Evolutionary conservation across 225 moss, liverwort and hornwort species (phyloP), one percentile per base, ranked within the genome.

Genomic region (Sphagnum contortum): DNA sequence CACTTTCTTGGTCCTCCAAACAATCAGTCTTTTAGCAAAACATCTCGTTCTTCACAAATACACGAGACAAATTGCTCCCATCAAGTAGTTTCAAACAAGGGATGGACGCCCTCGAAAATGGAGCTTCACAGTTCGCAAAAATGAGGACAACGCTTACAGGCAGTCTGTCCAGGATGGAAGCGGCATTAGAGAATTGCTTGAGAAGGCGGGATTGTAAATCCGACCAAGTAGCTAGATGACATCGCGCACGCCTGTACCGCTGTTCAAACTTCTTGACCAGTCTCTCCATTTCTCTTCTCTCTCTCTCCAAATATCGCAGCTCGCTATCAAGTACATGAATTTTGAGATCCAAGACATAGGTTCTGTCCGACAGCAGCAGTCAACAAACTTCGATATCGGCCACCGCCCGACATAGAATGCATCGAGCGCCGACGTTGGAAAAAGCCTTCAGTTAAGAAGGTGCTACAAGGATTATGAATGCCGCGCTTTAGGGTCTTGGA

Each of bases 191-290:
- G 48, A 85, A 81, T 13, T 83, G 83, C 58, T 82, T 83, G 55
- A 84, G 57, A 49, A 92, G 74, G 11, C 87, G 74, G 53, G 70
- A 67, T 29, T 89, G 94, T 47, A 85, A 72, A 47, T 64, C 72
- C 68, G 76, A 71, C 94, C 91, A 91, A 13, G 72, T 73, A 64
- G 55, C 74, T 55, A 91, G 81, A 68, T 87, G 83, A 49, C 87
- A 91, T 64, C 77, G 77, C 53, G 87, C 91, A 61, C 89, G 89
- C 64, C 85, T 72, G 67, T 79, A 94, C 61, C 87, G 81, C 46
- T 86, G 89, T 64, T 91, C 89, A 61, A 81, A 94, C 69, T 87
- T 91, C 73, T 83, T 82, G 68, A 94, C 81, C 50, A 94, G 72
- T 47, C 91, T 81, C 58, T 91, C 94, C 91, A 91, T 91, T 64